A percentile compares a stretch with the other conserved stretches of the same genome.
Evolutionary conservation across 306 rosid species (phyloP).

Genomic region (Carpinus fangiana): DNA sequence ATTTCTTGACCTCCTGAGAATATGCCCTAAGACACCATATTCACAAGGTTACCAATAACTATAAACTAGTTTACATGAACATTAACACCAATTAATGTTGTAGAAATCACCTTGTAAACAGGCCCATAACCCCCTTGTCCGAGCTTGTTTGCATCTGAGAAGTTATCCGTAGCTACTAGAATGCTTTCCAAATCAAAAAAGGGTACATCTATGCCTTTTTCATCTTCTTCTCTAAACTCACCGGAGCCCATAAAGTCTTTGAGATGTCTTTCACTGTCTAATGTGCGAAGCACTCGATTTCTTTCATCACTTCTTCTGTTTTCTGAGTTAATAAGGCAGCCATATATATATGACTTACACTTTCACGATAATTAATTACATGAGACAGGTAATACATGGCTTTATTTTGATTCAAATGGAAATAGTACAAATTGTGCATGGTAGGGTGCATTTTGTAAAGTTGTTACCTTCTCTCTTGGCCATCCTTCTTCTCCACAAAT

Average conservation of each 20-base stretch:
- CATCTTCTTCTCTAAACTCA: constrained; percentile 35
- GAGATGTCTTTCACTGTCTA: constrained; percentile 26
- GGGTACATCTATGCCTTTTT: constrained; percentile 40
- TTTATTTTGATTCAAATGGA: not conserved
- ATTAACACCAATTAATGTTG: not conserved
- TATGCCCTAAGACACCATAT: constrained; percentile 28
- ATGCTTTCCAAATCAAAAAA: constrained; percentile 31
- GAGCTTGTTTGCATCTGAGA: constrained; percentile 50
- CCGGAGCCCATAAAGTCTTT: constrained; percentile 31
- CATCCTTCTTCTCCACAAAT: constrained; percentile 7
- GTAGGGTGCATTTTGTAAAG: too few relatives aligned
- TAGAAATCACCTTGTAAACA: constrained; percentile 47
- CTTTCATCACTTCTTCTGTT: constrained; percentile 12
- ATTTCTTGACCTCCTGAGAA: not conserved
- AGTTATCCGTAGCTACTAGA: constrained; percentile 43
- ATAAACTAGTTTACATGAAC: not conserved
- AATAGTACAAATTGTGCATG: not conserved
- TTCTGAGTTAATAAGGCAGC: constrained; percentile 21
- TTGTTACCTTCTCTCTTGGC: constrained; percentile 16
- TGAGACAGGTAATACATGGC: not conserved
- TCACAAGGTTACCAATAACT: not conserved
- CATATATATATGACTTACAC: too few relatives aligned
- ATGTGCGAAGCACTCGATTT: not conserved
- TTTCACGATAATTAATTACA: too few relatives aligned
- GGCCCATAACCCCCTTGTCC: constrained; percentile 72